phyloP scores from a whole-genome alignment of 371 early-diverging fungal genomes.

The Encephalitozoon cuniculi region DNA sequence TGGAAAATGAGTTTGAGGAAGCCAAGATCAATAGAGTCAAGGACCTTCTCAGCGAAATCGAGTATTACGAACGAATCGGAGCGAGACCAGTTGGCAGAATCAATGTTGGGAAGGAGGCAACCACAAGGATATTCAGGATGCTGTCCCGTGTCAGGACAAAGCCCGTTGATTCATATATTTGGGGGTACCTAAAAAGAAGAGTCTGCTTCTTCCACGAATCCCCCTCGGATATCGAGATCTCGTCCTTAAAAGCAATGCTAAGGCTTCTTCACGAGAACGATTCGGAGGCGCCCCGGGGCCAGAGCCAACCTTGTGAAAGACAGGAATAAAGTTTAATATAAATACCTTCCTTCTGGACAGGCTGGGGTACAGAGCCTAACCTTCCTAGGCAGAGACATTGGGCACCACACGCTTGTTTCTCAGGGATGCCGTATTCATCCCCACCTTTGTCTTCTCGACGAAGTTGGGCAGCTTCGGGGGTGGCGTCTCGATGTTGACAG shows the following conservation, averaged over 20 bases:
- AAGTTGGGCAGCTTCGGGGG: conserved; percentile 10
- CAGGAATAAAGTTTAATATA: conserved; percentile 7
- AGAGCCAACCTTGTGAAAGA: not conserved
- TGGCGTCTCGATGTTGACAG: conserved; percentile 4
- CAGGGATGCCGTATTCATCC: conserved; percentile 19
- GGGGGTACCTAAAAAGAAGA: conserved; percentile 13
- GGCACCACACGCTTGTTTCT: conserved; percentile 21
- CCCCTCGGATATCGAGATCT: conserved; percentile 12
- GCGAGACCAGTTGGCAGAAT: not conserved
- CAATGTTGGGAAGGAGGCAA: not conserved
- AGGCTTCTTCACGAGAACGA: not conserved
- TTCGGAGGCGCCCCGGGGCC: too few species aligned
- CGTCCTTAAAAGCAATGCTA: not conserved
- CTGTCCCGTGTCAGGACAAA: not conserved
- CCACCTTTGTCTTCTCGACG: conserved; percentile 14
- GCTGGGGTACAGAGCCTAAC: not conserved
- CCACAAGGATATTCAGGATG: conserved; percentile 3
- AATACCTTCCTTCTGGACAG: not conserved
- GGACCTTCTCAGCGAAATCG: not conserved
- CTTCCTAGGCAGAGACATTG: not conserved
- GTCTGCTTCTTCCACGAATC: not conserved
- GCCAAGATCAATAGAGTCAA: not conserved
- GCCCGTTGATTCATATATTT: not conserved
- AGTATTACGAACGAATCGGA: not conserved
- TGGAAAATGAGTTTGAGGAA: not conserved